Conservation (phyloP, 768 basidiomycete species). For the Gyrodon lividus region DNA sequence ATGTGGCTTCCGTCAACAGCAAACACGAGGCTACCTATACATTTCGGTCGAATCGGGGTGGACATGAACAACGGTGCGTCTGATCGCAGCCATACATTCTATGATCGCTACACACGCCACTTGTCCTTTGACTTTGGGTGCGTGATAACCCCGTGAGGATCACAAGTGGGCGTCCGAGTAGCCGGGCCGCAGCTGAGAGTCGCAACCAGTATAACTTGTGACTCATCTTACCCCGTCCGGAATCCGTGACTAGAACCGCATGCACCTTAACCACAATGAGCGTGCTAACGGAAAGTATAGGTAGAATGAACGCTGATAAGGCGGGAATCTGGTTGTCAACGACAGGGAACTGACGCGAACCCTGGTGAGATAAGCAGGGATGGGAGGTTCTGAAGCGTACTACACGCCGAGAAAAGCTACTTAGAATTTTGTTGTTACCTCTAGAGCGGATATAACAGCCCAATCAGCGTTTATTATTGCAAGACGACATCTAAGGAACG, state of each 20-base stretch:
- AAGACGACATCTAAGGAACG: not conserved
- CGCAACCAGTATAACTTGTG: not conserved
- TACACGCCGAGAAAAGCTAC: not conserved
- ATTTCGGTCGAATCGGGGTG: slow-evolving; percentile 2
- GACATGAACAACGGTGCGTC: not conserved
- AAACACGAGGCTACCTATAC: slow-evolving; percentile 9
- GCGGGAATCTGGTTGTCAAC: not conserved
- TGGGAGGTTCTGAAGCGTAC: not conserved
- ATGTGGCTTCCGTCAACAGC: slow-evolving; percentile 1
- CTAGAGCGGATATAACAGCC: slow-evolving; percentile 4
- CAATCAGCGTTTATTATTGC: slow-evolving; percentile 6
- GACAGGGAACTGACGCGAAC: not conserved
- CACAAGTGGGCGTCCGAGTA: not conserved
- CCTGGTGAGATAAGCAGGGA: not conserved
- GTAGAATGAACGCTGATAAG: slow-evolving; percentile 34
- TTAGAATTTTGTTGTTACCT: slow-evolving; percentile 1
- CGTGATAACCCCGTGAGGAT: not conserved
- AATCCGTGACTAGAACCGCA: slow-evolving; percentile 14
- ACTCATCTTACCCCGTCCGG: not conserved
- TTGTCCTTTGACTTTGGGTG: not conserved
- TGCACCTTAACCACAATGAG: slow-evolving; percentile 76
- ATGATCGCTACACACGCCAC: not conserved
- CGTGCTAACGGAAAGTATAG: slow-evolving; percentile 45
- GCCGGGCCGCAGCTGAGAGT: not conserved
- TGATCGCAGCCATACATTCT: slow-evolving; percentile 5